phyloP scores from a whole-genome alignment of 208 protist species.

The Eutreptiella sp. region DNA sequence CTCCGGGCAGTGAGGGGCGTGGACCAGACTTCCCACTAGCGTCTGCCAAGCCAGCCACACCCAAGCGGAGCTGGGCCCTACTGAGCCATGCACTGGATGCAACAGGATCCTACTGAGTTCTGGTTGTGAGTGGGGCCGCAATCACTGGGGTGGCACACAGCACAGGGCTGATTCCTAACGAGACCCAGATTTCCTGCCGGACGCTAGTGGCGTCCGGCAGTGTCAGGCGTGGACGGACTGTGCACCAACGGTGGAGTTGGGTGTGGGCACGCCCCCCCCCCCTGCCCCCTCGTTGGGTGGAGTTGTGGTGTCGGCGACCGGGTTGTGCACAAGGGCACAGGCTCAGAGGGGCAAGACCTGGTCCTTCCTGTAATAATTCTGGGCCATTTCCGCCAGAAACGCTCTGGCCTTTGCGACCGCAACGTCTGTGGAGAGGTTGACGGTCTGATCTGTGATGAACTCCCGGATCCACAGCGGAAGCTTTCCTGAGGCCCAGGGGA shows the following conservation, averaged over 20 bases:
- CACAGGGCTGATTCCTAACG: no score
- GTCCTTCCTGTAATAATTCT: constrained; percentile 34
- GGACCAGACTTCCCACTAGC: no score
- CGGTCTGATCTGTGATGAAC: constrained; percentile 74
- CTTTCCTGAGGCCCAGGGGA: no score
- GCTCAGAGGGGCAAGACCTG: neutral
- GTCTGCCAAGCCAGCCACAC: no score
- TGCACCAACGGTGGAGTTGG: neutral
- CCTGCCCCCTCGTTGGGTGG: neutral
- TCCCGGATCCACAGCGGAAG: constrained; percentile 83
- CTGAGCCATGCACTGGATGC: no score
- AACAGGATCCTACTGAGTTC: no score
- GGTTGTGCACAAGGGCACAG: no score
- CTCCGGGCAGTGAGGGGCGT: no score
- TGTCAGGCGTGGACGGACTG: neutral
- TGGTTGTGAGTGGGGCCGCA: no score
- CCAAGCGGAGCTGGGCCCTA: no score
- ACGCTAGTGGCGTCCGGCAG: neutral
- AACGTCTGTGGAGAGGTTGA: constrained; percentile 75
- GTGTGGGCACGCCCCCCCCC: neutral
- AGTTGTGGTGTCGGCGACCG: neutral
- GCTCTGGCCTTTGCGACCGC: constrained; percentile 69
- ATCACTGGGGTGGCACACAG: no score
- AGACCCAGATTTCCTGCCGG: no score
- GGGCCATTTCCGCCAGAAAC: constrained; percentile 92